Percentiles rank a stretch among this genome's conserved stretches.
Conservation (phyloP, 2,329 filamentous ascomycete genomes). For the Dendrostoma leiphaemia region DNA sequence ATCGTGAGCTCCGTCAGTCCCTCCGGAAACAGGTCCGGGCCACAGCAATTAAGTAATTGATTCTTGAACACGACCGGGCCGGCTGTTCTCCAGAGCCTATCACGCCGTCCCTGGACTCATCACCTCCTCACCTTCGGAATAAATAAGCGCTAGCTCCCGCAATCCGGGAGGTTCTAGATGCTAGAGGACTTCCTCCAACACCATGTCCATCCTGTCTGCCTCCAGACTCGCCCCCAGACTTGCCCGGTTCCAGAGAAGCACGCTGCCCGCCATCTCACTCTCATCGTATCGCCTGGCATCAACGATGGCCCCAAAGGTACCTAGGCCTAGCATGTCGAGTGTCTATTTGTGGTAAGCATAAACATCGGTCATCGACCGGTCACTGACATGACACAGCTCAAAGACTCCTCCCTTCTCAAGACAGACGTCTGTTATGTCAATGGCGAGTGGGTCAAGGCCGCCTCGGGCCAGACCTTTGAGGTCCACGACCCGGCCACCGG, state of each 20-base stretch:
- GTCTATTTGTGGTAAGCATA: too few species aligned
- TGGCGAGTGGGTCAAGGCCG: conserved; percentile 84
- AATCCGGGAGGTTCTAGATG: not conserved
- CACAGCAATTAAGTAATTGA: conserved; percentile 6
- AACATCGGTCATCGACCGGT: too few species aligned
- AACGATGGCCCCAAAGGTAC: conserved; percentile 46
- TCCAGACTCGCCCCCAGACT: conserved; percentile 22
- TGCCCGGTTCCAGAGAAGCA: conserved; percentile 28
- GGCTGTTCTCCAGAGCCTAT: conserved; percentile 11
- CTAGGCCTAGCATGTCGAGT: conserved; percentile 29
- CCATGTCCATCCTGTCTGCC: conserved; percentile 22
- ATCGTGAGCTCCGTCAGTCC: not conserved
- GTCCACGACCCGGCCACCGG: conserved; percentile 83
- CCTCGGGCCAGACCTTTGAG: conserved; percentile 88
- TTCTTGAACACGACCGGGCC: conserved; percentile 17
- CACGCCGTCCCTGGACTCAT: not conserved
- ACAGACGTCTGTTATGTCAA: conserved; percentile 81
- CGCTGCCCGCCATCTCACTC: conserved; percentile 22
- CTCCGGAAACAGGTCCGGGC: not conserved
- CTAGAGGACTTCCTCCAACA: conserved; percentile 19
- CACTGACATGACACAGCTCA: conserved; percentile 51
- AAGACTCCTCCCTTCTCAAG: conserved; percentile 80
- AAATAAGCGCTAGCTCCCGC: conserved; percentile 1
- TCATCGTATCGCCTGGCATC: conserved; percentile 34
- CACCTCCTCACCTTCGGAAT: not conserved